phyloP scores from a whole-genome alignment of 106 monocot genomes.

The Platanthera zijinensis region DNA sequence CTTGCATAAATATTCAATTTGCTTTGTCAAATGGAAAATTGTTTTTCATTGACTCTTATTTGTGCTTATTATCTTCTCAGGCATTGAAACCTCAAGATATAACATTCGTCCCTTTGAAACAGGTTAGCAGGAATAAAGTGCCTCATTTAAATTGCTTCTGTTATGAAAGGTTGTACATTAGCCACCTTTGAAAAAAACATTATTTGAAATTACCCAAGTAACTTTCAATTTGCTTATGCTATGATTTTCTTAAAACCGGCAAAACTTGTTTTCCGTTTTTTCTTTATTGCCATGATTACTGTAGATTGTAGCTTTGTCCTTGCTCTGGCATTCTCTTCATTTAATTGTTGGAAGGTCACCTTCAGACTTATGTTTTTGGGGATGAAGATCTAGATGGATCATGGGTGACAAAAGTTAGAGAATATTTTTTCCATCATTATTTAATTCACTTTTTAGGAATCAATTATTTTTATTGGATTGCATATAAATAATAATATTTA shows the following conservation, averaged over 20 bases:
- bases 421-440: too few relatives aligned
- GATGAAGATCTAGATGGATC: background rate
- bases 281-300: background rate
- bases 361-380: background rate
- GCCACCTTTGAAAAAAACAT: background rate
- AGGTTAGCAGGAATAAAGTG: conserved; percentile 34
- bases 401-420: too few relatives aligned
- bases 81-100: conserved; percentile 70
- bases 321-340: background rate
- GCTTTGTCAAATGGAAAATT: background rate
- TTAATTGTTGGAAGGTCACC: background rate
- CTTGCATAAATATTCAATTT: background rate
- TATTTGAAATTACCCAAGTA: background rate
- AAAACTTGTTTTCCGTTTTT: too few relatives aligned
- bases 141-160: background rate
- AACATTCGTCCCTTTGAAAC: conserved; percentile 74
- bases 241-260: too few relatives aligned
- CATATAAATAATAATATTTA: too few relatives aligned
- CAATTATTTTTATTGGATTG: too few relatives aligned
- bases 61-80: conserved; percentile 28
- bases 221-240: background rate
- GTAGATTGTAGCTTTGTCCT: background rate
- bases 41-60: conserved; percentile 3
- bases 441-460: too few relatives aligned
- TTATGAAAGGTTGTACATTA: background rate